Evolutionary conservation across 129 eudicot species (phyloP), one percentile per base, ranked within the genome.

Genomic region (Chrysanthemum makinoi): DNA sequence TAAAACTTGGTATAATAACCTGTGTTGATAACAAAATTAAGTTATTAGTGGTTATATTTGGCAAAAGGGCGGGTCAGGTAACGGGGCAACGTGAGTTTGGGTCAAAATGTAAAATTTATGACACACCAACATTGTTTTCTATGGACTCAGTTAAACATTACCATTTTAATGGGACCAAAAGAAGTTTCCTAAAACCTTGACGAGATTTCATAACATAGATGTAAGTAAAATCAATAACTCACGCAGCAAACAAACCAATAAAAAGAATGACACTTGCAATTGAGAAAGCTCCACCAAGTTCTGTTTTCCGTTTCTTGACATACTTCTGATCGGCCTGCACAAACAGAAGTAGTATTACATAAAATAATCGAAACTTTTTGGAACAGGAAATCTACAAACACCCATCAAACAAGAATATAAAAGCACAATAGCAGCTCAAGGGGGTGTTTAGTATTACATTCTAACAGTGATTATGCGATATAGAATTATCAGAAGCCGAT

Each of bases 201-300:
- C 68, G 62, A 73, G 43, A 77, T 24, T 56, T 35, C 19, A 66
- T 66, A 19, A 80, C 39, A 49, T 49, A 4, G 39, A 49, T 75
- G 33, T 17, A 35, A 68, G 67, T 51, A 53, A 77, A 0, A 19
- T 68, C 28, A 52, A 62, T 61, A 57, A 89, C 98, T 92, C 83
- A 92, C 95, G 96, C 91, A 68, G 94, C 90, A 62, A 89, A 70
- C 63, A 94, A 79, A 60, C 98, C 98, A 78, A 89, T 87, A 80
- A 94, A 89, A 69, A 94, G 93, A 59, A 94, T 94, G 92, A 92
- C 89, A 63, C 96, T 94, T 46, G 98, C 98, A 35, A 94, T 87
- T 61, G 98, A 94, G 77, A 94, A 82, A 70, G 95, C 67, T 58
- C 98, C 98, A 7, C 98, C 98, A 13, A 94, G 92, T 86, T 94